Base-by-base conservation (phyloP, 805 yeast species). In the Schizosaccharomyces lindneri region DNA sequence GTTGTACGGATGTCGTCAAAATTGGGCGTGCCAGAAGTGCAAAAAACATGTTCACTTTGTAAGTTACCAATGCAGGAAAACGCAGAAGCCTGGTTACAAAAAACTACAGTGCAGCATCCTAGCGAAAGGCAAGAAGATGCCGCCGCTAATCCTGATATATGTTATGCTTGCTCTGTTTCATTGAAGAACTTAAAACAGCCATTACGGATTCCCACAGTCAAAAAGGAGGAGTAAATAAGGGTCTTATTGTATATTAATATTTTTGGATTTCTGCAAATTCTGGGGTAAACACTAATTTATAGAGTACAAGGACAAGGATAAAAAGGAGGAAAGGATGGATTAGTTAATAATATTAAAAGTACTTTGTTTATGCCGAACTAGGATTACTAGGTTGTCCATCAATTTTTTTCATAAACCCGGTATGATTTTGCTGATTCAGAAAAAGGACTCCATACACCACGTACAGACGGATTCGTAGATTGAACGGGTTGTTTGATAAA, bases 381-480 rank as follows among this genome's bases (percentile, higher is more conserved):
- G 57, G 6, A 21, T 19, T 15, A 9, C 15, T 24, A 24, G 21
- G 1, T 24, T 17, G 57, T 21, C 27, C 36, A 46, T 46, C 27
- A 24, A 5, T 51, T 51, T 51, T 51, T 51, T 5, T 15, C 27
- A 9, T 51, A 51, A 21, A 29, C 27, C 27, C 15, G 31, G 6
- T 51, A 29, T 55, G 61, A 19, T 32, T 46, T 69, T 89, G 96
- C 75, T 21, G n/a, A 11, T 24, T 51, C 57, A 17, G 57, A 51
- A 57, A 90, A 77, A 63, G 98, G 98, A 59, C 97, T 88, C 98
- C 98, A 93, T 60, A 93, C 78, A 68, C 98, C 98, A 77, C 98
- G 84, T 19, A 90, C 88, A 62, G 94, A 82, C 62, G 78, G 79
- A 70, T 90, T 93, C 64, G 78, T 73, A 55, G 95, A 83, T 71